Base-by-base conservation (phyloP, 768 basidiomycete species). In the Lentinula sp. region DNA sequence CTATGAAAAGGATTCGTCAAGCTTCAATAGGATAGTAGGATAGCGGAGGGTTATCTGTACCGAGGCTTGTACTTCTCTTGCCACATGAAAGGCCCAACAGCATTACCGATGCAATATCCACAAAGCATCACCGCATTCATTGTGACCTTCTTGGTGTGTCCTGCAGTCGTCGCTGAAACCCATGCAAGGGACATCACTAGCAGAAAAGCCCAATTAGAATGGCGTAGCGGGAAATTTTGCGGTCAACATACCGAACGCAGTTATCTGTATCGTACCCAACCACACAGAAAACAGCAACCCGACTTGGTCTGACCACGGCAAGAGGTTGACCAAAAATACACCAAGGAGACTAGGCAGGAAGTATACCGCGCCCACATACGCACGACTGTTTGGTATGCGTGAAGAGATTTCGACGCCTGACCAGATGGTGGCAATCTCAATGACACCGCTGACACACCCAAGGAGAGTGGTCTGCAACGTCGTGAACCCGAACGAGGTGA, bases 121-220 rank as follows among this genome's bases (percentile, higher is more conserved):
- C 80, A 81, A 12, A 92, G 77, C 79, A 91, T 81, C 63, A 92
- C 83, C 0, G 90, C 87, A 66, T 91, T 91, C 6, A 75, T 72
- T n/a, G 89, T 87, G 0, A 91, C 78, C 62, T 80, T 78, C 72
- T 90, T 90, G 33, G 88, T 90, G 66, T 89, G 88, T 0, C 87
- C 88, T 0, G 87, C 82, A 0, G 86, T 90, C 4, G 87, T 81
- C 37, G 70, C 79, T 1, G 81, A 82, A 16, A 89, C 67, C 89
- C 89, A 91, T 2, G 85, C 78, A 39, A 90, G 66, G 15, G 81
- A 74, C n/a, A 90, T 70, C 6, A 79, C 78, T 64, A 50, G 32
- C 56, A 13, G 50, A 48, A 35, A 61, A 58, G 37, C 55, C 56
- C 53, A 23, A 64, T 48, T 3, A 20, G 57, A 72, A 20, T 60